Percentiles rank a stretch among this genome's conserved stretches.
Evolutionary conservation across 208 protist genomes (phyloP).

Genomic region (Crithidia fasciculata): DNA sequence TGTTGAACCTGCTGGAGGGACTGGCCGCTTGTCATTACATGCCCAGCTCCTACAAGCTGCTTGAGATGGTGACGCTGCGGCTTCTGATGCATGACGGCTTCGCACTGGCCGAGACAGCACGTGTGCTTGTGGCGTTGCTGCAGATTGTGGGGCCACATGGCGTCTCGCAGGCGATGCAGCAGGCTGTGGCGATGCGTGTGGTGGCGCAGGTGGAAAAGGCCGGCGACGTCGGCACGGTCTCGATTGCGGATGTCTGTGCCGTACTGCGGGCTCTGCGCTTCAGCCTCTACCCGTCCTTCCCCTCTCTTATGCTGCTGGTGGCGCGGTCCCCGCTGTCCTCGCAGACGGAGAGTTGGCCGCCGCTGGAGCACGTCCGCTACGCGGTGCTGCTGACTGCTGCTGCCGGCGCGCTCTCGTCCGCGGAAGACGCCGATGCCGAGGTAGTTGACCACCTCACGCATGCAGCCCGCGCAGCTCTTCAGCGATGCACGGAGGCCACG

Average conservation of each 20-base stretch:
- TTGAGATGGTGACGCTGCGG: slow-evolving; percentile 78
- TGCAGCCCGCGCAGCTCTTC: too few relatives aligned
- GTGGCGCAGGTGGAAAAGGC: slow-evolving; percentile 20
- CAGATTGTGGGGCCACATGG: slow-evolving; percentile 36
- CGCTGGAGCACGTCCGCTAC: slow-evolving; percentile 18
- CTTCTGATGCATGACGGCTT: slow-evolving; percentile 34
- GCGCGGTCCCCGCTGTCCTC: slow-evolving; percentile 13
- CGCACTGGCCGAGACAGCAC: slow-evolving; percentile 33
- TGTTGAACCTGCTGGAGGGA: slow-evolving; percentile 65
- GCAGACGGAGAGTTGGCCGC: slow-evolving; percentile 2
- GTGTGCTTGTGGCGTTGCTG: slow-evolving; percentile 48
- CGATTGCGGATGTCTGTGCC: not conserved
- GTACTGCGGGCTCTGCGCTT: slow-evolving; percentile 36
- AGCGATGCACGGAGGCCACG: not conserved
- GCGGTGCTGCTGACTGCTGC: slow-evolving; percentile 27
- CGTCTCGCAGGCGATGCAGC: slow-evolving; percentile 51
- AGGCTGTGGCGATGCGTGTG: slow-evolving; percentile 47
- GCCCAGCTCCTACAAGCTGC: slow-evolving; percentile 55
- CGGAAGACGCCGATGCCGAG: slow-evolving; percentile 6
- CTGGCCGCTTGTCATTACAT: slow-evolving; percentile 62
- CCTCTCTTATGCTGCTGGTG: slow-evolving; percentile 29
- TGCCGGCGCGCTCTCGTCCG: not conserved
- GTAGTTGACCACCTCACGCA: not conserved
- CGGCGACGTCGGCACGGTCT: not conserved
- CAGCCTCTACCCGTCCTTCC: slow-evolving; percentile 27